These are phyloP conservation scores for Mycena galopus DNA, from an alignment of 768 basidiomycete species.

Conservation along the genomic window DNA sequence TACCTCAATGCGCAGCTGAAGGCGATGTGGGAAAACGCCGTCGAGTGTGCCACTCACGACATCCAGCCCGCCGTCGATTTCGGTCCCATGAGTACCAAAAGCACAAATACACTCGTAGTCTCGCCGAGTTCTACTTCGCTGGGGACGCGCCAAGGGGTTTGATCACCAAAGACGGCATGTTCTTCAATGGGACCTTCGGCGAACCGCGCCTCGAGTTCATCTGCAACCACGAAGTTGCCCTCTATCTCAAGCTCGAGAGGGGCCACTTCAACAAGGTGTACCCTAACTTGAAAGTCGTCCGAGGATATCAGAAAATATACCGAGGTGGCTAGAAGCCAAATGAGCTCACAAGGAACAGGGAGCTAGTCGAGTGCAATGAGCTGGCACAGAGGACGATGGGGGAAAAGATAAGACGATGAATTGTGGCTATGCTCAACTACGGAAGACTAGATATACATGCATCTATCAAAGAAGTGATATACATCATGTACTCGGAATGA, in stretches of 20 bases:
- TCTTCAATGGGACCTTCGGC: constrained; percentile 34
- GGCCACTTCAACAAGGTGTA: constrained; percentile 37
- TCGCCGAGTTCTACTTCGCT: constrained; percentile 21
- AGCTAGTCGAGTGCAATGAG: too few relatives aligned
- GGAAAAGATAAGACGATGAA: too few relatives aligned
- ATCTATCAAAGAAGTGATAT: too few relatives aligned
- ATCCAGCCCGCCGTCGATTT: constrained; percentile 5
- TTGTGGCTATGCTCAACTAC: too few relatives aligned
- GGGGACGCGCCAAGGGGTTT: neutral
- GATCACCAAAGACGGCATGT: constrained; percentile 19
- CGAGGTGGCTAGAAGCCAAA: too few relatives aligned
- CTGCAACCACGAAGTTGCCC: constrained; percentile 29
- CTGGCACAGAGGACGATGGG: too few relatives aligned
- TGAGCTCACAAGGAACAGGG: too few relatives aligned
- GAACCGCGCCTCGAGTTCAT: constrained; percentile 39
- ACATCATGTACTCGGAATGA: too few relatives aligned
- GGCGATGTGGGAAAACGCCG: constrained; percentile 24
- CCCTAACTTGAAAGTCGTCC: constrained; percentile 12
- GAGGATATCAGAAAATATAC: too few relatives aligned
- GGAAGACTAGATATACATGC: too few relatives aligned
- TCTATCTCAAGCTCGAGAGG: constrained; percentile 31
- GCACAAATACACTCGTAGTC: constrained; percentile 23
- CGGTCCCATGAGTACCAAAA: neutral
- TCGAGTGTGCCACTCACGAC: constrained; percentile 14
- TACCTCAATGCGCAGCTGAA: constrained; percentile 27